Base-by-base conservation (phyloP, 129 eudicot genomes). In the Cynara cardunculus region DNA sequence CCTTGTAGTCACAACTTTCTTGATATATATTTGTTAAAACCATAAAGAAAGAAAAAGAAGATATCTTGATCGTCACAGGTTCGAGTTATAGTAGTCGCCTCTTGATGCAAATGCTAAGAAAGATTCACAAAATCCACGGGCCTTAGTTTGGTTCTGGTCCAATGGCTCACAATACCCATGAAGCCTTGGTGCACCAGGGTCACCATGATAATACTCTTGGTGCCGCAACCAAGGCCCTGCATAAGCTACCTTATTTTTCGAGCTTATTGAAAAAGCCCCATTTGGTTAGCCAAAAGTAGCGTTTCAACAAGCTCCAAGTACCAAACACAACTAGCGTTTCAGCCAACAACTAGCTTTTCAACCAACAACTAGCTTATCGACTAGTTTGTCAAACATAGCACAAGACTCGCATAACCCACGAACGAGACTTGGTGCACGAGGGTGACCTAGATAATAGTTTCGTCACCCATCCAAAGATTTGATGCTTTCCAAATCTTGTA, bases 401-500 rank as follows among this genome's bases (percentile, higher is more conserved):
- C 24, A 66, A 26, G 66, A 25, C 74, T 25, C 39, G 10, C 19
- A 2, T 3, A 68, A 26, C 44, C 82, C 44, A 28, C 8, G 75
- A 46, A 28, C 8, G 75, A 46, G 59, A 21, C 82, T n/a, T 78
- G 49, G 75, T 41, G 31, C 76, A 46, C 49, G 7, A 75, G 30
- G 10, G 49, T 75, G 32, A 76, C 31, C 3, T 64, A 14, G 80
- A 64, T 32, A 32, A 62, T 75, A 61, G 21, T 59, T 75, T 76
- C 25, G 82, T 31, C 69, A 61, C 27, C 32, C 27, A 10, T 71
- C 62, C 19, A 80, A 71, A 80, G 78, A 80, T 80, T 71, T 71
- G 83, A 71, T 80, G 62, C 72, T 80, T 71, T 71, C 24, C 64
- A 59, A 71, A 80, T 71, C 71, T 80, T 71, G 27, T 31, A 56